Percentiles rank a stretch among this genome's conserved stretches.
phyloP scores from a whole-genome alignment of 1,284 basidiomycete genomes.

The Boletus chippewaensis region DNA sequence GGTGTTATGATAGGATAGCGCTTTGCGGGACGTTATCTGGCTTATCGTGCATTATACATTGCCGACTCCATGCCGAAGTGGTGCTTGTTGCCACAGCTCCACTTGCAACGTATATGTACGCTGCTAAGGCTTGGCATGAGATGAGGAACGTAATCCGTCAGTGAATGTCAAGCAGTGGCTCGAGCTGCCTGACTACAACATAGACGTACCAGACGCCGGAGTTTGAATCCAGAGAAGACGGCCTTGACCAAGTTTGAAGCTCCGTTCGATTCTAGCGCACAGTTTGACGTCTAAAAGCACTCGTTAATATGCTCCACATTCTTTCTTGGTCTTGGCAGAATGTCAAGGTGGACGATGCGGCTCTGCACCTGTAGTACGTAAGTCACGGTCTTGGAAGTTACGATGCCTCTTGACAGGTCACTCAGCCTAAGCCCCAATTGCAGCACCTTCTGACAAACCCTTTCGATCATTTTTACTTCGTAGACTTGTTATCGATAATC shows the following conservation, averaged over 20 bases:
- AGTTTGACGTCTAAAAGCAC: not conserved
- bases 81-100: too few relatives aligned
- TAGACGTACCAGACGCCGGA: not conserved
- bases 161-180: too few relatives aligned
- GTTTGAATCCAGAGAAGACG: not conserved
- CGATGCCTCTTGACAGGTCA: not conserved
- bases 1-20: too few relatives aligned
- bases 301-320: not conserved
- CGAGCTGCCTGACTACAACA: too few relatives aligned
- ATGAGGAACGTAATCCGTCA: too few relatives aligned
- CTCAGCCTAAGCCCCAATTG: not conserved
- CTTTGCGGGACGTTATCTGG: too few relatives aligned
- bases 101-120: too few relatives aligned
- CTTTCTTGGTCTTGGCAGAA: constrained; percentile 3
- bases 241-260: not conserved
- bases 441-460: not conserved
- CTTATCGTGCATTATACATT: too few relatives aligned
- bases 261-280: not conserved
- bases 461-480: not conserved
- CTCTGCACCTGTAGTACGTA: constrained; percentile 6
- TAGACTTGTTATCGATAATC: not conserved
- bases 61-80: too few relatives aligned
- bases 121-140: too few relatives aligned
- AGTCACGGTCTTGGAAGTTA: not conserved
- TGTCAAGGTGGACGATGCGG: not conserved